Evolutionary conservation across 2,329 filamentous ascomycete species (phyloP), one percentile per base, ranked within the genome.

Genomic region (Aspergillus neotritici): DNA sequence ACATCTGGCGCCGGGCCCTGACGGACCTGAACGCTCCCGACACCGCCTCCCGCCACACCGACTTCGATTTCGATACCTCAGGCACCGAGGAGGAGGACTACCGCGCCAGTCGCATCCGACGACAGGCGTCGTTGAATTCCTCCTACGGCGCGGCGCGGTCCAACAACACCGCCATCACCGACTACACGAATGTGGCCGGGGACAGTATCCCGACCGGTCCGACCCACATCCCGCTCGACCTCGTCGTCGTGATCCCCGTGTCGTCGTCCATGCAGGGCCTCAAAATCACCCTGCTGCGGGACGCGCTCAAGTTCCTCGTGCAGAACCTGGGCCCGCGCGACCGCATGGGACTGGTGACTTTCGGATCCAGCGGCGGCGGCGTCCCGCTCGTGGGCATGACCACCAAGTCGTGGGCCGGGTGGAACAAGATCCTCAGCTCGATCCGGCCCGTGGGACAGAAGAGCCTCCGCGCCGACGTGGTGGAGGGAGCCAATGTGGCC

Each of bases 261-360:
- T 97, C 93, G 0, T 94, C 91, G 1, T 97, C 93, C 0, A 98
- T 97, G 91, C 93, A 97, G 67, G 93, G 93, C n/a, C 80, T 98
- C 48, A 98, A 98, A 71, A 96, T 97, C 61, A 94, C 91, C 49
- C 76, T 98, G 1, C 80, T 98, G 11, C 83, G 89, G 33, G 93
- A 98, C 66, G 86, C 91, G 0, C 76, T 98, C 30, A 87, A 86
- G 46, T 98, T 97, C 64, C 83, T 98, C 66, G 87, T 98, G 2
- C 79, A 84, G 54, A 91, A 82, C 37, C 80, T 98, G 1, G 93
- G 93, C 28, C 89, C 96, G 55, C 80, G 89, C 41, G 93, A 98
- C 64, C 86, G 93, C 34, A 95, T 98, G 91, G 93, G 93, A 5
- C 70, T 98, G 34, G 93, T 98, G 15, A 96, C 93, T 0, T 98